These are phyloP conservation scores for Sanghuangporus weigelae DNA, from an alignment of 1,284 basidiomycete genomes.

Conservation along the genomic window DNA sequence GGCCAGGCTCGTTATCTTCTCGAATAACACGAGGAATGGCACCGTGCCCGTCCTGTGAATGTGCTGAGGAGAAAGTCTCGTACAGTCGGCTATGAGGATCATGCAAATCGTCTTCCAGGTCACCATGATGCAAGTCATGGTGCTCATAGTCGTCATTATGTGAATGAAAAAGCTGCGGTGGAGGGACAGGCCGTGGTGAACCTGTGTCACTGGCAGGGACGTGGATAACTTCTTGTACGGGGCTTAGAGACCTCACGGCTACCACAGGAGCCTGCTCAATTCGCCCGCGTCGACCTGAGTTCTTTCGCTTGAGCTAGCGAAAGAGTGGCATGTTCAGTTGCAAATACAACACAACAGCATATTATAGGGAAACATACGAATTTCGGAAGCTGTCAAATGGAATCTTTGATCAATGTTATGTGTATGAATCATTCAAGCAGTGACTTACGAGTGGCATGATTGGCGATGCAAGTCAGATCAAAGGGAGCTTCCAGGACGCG, in stretches of 20 bases:
- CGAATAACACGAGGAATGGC: slow-evolving; percentile 1
- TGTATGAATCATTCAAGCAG: not conserved
- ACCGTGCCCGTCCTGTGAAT: slow-evolving; percentile 4
- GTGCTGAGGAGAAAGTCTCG: slow-evolving; percentile 7
- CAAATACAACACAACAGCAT: not conserved
- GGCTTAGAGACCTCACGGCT: not conserved
- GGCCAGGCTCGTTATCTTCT: not conserved
- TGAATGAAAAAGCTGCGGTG: not conserved
- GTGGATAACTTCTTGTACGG: slow-evolving; percentile 1
- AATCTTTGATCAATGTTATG: not conserved
- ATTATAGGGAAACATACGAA: slow-evolving; percentile 6
- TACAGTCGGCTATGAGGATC: slow-evolving; percentile 14
- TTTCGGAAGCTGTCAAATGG: slow-evolving; percentile 6
- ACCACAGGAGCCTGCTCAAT: not conserved
- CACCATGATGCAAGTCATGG: not conserved
- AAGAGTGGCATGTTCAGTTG: not conserved
- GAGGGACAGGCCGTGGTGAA: slow-evolving; percentile 7
- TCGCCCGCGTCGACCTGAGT: slow-evolving; percentile 5
- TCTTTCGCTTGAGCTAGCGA: slow-evolving; percentile 10
- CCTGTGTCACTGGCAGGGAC: not conserved
- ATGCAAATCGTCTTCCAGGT: slow-evolving; percentile 7
- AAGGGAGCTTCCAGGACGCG: not conserved
- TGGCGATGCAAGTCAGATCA: not conserved
- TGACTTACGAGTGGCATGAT: slow-evolving; percentile 9
- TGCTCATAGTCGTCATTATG: not conserved